Evolutionary conservation across 1,284 basidiomycete genomes (phyloP).

Genomic region (Tetrapyrgos nigripes): DNA sequence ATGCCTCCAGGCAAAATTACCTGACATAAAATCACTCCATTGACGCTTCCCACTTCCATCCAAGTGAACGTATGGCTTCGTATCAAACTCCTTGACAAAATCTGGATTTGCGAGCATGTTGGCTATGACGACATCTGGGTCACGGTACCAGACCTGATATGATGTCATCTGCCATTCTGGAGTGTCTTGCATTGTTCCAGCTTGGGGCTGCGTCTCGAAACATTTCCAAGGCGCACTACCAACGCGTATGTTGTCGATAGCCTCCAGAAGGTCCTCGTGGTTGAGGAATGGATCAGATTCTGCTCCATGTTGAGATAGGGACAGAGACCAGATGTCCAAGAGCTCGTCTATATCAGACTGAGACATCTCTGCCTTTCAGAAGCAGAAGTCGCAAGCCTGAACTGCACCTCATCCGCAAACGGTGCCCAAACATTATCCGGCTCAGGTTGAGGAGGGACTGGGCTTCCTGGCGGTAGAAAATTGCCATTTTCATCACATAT

Average conservation of each 20-base stretch:
- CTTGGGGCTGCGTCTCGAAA: slow-evolving; percentile 24
- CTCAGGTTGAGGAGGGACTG: not conserved
- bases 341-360: slow-evolving; percentile 22
- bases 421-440: slow-evolving; percentile 3
- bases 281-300: slow-evolving; percentile 27
- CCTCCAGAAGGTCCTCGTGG: slow-evolving; percentile 24
- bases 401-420: slow-evolving; percentile 11
- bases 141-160: slow-evolving; percentile 26
- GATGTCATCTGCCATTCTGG: slow-evolving; percentile 28
- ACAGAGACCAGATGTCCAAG: slow-evolving; percentile 20
- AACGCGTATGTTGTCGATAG: slow-evolving; percentile 31
- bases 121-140: slow-evolving; percentile 17
- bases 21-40: slow-evolving; percentile 35
- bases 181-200: slow-evolving; percentile 17
- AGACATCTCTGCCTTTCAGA: slow-evolving; percentile 1
- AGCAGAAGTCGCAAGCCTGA: slow-evolving; percentile 23
- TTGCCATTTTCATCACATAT: not conserved
- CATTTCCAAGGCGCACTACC: slow-evolving; percentile 31
- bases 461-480: not conserved
- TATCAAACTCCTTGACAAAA: slow-evolving; percentile 18
- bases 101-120: slow-evolving; percentile 23
- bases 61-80: slow-evolving; percentile 26
- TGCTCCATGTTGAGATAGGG: slow-evolving; percentile 11
- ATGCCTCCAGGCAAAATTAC: slow-evolving; percentile 32
- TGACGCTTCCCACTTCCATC: slow-evolving; percentile 14